Evolutionary conservation across 2,329 filamentous ascomycete species (phyloP).

Genomic region (Pezicula carpinea): DNA sequence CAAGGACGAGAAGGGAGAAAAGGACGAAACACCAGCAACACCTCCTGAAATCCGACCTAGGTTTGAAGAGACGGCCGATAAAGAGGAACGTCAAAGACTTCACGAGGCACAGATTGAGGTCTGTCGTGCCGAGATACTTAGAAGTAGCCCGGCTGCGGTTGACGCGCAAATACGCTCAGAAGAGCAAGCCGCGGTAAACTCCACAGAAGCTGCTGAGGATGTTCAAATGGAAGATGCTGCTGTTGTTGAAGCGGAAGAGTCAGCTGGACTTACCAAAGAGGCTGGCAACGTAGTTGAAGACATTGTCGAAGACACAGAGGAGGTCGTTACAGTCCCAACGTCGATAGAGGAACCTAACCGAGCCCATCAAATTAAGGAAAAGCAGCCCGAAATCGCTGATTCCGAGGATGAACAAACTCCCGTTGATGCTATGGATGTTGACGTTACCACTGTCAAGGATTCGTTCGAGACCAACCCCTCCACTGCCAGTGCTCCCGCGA

Average conservation of each 20-base stretch:
- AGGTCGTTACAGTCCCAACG: slow-evolving; percentile 18
- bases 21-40: slow-evolving; percentile 29
- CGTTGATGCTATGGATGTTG: slow-evolving; percentile 24
- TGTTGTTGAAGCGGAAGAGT: not conserved
- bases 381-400: slow-evolving; percentile 18
- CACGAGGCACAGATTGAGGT: slow-evolving; percentile 21
- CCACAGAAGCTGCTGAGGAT: slow-evolving; percentile 1
- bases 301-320: slow-evolving; percentile 23
- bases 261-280: slow-evolving; percentile 13
- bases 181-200: slow-evolving; percentile 38
- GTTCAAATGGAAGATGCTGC: not conserved
- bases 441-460: slow-evolving; percentile 20
- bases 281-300: slow-evolving; percentile 20
- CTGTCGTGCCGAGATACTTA: slow-evolving; percentile 34
- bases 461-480: slow-evolving; percentile 19
- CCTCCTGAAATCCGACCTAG: slow-evolving; percentile 23
- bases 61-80: slow-evolving; percentile 29
- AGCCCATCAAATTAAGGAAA: slow-evolving; percentile 4
- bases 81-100: slow-evolving; percentile 27
- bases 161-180: slow-evolving; percentile 55
- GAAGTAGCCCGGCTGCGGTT: slow-evolving; percentile 42
- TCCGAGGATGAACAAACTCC: slow-evolving; percentile 23
- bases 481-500: slow-evolving; percentile 3
- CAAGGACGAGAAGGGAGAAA: slow-evolving; percentile 40
- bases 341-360: slow-evolving; percentile 11